Base-by-base conservation (phyloP, 179 eudicot species). In the Vitellaria paradoxa region DNA sequence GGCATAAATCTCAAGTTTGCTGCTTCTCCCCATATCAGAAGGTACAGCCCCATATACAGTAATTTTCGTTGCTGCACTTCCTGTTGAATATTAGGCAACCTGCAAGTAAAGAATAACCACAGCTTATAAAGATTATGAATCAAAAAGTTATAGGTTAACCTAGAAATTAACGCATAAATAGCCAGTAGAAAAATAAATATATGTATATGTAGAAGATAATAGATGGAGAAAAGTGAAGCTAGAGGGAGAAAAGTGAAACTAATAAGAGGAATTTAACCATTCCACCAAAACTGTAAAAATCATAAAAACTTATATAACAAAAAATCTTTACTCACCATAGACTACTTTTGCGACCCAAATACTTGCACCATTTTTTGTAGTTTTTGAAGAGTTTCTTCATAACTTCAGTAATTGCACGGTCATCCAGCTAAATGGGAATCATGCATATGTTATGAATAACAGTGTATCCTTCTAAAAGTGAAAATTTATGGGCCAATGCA, bases 1-100 rank as follows among this genome's bases (percentile, higher is more conserved):
- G 99, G 99, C 99, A 95, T 93, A 78, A 95, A 93, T 88, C 99
- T 88, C 86, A 95, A 82, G 84, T 95, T 95, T 76, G 99, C 99
- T 77, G 99, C 99, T 84, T 95, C 99, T 37, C 99, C 99, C 99
- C 99, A 95, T 74, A 95, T 95, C 61, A 95, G 97, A 78, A 95
- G 92, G 84, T 93, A 95, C 61, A 93, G 83, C 20, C 97, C 97
- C 91, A 95, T 90, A 82, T 95, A 95, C 75, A 95, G 78, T 49
- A 95, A 84, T 68, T 95, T 95, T 61, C 99, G 85, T 76, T 95
- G 99, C 80, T 95, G 97, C 86, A 90, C 97, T 77, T 95, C 99
- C 74, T 95, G 97, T 74, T 93, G 99, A 84, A 93, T 91, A 60
- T 91, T 91, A 26, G 99, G 99, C 83, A 93, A 78, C 93, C 98